These are phyloP conservation scores for Rhizomucor pusillus DNA, from an alignment of 371 early-diverging fungal species.

Conservation along the genomic window DNA sequence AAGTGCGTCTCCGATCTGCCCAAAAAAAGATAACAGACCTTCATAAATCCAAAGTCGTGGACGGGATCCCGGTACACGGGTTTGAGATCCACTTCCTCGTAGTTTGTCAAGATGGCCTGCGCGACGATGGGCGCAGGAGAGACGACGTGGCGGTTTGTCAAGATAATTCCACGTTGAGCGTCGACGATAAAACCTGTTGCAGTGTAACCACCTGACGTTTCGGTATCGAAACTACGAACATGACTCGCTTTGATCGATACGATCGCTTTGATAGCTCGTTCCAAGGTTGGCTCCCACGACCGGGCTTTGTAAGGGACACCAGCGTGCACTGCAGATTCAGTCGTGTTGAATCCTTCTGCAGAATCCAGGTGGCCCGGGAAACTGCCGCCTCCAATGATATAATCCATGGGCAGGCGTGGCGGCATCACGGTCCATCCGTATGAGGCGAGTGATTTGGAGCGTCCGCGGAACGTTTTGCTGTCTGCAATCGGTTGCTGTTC, in stretches of 20 bases:
- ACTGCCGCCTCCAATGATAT: conserved; percentile 8
- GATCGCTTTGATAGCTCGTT: conserved; percentile 74
- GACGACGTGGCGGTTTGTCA: conserved; percentile 89
- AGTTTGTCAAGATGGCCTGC: conserved; percentile 77
- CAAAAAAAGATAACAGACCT: conserved; percentile 15
- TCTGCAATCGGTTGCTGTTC: conserved; percentile 23
- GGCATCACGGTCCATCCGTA: conserved; percentile 21
- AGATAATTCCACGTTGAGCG: conserved; percentile 72
- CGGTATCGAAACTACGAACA: conserved; percentile 87
- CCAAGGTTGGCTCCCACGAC: conserved; percentile 76
- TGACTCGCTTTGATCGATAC: conserved; percentile 84
- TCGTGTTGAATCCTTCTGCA: not conserved
- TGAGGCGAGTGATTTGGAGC: conserved; percentile 45
- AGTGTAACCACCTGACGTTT: conserved; percentile 69
- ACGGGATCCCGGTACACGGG: conserved; percentile 81
- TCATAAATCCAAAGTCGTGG: conserved; percentile 91
- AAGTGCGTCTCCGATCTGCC: not conserved
- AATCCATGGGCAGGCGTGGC: conserved; percentile 35
- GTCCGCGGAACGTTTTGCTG: conserved; percentile 26
- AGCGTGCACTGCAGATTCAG: conserved; percentile 2
- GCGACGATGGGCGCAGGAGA: conserved; percentile 85
- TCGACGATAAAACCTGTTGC: conserved; percentile 95
- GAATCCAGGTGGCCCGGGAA: not conserved
- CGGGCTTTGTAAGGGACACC: conserved; percentile 38
- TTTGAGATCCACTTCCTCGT: conserved; percentile 82